Evolutionary conservation across 306 rosid species (phyloP).

Genomic region (Geum urbanum): DNA sequence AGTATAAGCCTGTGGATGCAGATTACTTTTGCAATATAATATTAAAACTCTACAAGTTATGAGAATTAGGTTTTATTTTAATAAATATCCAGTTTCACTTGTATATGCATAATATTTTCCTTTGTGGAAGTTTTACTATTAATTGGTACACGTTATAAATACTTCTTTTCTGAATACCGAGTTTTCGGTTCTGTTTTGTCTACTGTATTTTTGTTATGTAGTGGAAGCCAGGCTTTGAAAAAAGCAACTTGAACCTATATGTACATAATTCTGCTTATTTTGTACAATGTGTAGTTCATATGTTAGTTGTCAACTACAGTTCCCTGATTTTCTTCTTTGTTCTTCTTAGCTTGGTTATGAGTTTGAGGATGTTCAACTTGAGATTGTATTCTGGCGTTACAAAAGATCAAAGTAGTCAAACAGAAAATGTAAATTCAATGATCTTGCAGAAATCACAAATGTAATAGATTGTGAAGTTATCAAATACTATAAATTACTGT

Average conservation of each 20-base stretch:
- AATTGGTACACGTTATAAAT: not conserved
- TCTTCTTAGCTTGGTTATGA: slow-evolving; percentile 74
- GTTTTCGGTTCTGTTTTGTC: not conserved
- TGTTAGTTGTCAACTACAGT: not conserved
- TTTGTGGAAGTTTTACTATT: not conserved
- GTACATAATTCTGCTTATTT: slow-evolving; percentile 38
- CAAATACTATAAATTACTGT: not conserved
- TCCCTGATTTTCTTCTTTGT: not conserved
- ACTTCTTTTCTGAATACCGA: not conserved
- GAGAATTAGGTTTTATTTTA: not conserved
- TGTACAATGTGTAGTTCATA: not conserved
- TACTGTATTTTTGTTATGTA: slow-evolving; percentile 28
- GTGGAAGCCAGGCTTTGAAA: slow-evolving; percentile 94
- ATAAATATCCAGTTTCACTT: not conserved
- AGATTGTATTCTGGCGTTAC: slow-evolving; percentile 73
- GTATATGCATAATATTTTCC: not conserved
- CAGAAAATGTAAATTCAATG: slow-evolving; percentile 55
- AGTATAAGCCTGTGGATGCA: not conserved
- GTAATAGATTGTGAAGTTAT: not conserved
- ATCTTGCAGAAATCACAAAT: not conserved
- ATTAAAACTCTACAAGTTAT: not conserved
- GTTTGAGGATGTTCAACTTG: slow-evolving; percentile 56
- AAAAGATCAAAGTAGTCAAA: slow-evolving; percentile 61
- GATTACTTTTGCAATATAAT: not conserved
- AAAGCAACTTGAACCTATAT: slow-evolving; percentile 56